phyloP scores from a whole-genome alignment of 2,329 filamentous ascomycete genomes.

The Celoporthe dispersa region DNA sequence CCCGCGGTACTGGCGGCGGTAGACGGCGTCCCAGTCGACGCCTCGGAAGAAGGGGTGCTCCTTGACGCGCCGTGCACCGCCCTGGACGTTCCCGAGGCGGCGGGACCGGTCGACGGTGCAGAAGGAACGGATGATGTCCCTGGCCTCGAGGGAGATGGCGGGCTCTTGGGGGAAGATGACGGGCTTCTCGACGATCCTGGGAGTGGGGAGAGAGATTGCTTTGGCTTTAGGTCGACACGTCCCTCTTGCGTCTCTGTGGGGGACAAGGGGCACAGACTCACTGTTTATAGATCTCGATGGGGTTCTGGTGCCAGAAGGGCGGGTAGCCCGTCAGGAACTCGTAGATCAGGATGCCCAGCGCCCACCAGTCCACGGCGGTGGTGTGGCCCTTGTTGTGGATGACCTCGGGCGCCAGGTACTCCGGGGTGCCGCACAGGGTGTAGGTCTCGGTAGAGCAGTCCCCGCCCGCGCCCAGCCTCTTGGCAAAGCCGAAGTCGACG shows the following conservation, averaged over 20 bases:
- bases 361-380: slow-evolving; percentile 86
- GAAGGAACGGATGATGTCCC: slow-evolving; percentile 75
- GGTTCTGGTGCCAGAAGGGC: slow-evolving; percentile 85
- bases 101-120: slow-evolving; percentile 81
- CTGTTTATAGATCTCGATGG: slow-evolving; percentile 86
- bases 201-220: too few relatives aligned
- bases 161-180: slow-evolving; percentile 74
- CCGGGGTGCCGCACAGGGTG: slow-evolving; percentile 81
- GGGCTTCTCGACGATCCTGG: slow-evolving; percentile 79
- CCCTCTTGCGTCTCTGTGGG: not conserved
- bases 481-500: slow-evolving; percentile 85
- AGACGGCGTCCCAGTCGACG: slow-evolving; percentile 75
- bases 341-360: slow-evolving; percentile 80
- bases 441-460: slow-evolving; percentile 67
- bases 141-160: slow-evolving; percentile 67
- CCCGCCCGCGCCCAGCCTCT: slow-evolving; percentile 69
- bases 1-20: slow-evolving; percentile 65
- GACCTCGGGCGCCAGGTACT: slow-evolving; percentile 83
- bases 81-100: slow-evolving; percentile 77
- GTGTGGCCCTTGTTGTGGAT: slow-evolving; percentile 81
- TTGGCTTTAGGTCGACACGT: too few relatives aligned
- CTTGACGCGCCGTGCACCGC: slow-evolving; percentile 74
- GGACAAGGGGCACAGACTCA: too few relatives aligned
- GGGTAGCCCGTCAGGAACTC: slow-evolving; percentile 86
- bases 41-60: slow-evolving; percentile 74